Evolutionary conservation across 2,329 filamentous ascomycete species (phyloP).

Genomic region (Myriangium duriaei): DNA sequence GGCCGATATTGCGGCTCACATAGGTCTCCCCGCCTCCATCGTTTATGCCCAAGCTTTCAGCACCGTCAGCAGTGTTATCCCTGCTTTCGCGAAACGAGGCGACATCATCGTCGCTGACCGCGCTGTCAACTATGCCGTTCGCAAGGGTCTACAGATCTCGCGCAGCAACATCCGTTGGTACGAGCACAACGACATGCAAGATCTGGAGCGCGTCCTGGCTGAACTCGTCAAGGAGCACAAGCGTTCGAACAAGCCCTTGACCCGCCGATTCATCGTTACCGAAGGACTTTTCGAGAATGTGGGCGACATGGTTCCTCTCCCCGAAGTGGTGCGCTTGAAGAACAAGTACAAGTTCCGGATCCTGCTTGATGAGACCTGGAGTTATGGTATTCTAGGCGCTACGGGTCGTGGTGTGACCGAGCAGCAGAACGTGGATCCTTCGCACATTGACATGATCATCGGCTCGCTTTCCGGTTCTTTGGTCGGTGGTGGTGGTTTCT

Average conservation of each 20-base stretch:
- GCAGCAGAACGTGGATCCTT: conserved; percentile 88
- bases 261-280: conserved; percentile 86
- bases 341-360: conserved; percentile 95
- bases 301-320: conserved; percentile 74
- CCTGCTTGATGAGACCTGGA: conserved; percentile 95
- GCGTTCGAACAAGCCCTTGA: conserved; percentile 70
- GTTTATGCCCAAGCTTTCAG: conserved; percentile 94
- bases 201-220: conserved; percentile 73
- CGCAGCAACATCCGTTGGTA: conserved; percentile 88
- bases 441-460: conserved; percentile 92
- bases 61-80: conserved; percentile 93
- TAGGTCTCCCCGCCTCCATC: conserved; percentile 81
- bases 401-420: conserved; percentile 89
- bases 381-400: conserved; percentile 84
- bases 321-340: conserved; percentile 85
- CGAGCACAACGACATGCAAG: conserved; percentile 91
- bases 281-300: conserved; percentile 88
- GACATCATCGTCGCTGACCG: conserved; percentile 95
- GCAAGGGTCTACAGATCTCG: conserved; percentile 87
- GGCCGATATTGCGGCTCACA: conserved; percentile 77
- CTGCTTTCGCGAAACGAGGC: conserved; percentile 90
- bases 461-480: conserved; percentile 83
- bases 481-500: conserved; percentile 90
- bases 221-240: conserved; percentile 80
- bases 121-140: conserved; percentile 83